A percentile compares a stretch with the other conserved stretches of the same genome.
Evolutionary conservation across 345 rosid genomes (phyloP).

Genomic region (Euphorbia peplus): DNA sequence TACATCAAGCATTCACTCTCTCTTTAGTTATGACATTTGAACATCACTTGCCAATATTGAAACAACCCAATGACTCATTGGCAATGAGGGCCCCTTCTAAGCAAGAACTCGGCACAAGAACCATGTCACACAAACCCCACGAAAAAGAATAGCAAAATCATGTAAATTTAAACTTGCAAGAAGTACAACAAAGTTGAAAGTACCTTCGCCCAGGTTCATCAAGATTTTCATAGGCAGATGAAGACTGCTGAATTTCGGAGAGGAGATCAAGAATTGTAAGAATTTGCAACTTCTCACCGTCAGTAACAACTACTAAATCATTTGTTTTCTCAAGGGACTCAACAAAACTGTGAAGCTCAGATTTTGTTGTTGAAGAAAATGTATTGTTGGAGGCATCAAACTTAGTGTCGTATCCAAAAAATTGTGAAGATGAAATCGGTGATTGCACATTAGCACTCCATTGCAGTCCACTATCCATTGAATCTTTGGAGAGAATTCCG

Average conservation of each 20-base stretch:
- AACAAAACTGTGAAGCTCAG: constrained; percentile 46
- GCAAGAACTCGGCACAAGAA: constrained; percentile 4
- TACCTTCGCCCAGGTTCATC: constrained; percentile 91
- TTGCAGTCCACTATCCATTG: constrained; percentile 46
- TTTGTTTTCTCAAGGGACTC: constrained; percentile 53
- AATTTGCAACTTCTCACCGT: constrained; percentile 56
- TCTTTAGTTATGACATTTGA: background rate
- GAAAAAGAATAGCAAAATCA: background rate
- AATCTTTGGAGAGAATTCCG: constrained; percentile 48
- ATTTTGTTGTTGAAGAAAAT: constrained; percentile 39
- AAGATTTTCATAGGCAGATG: constrained; percentile 72
- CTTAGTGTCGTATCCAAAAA: constrained; percentile 35
- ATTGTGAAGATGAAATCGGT: constrained; percentile 41
- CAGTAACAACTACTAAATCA: constrained; percentile 39
- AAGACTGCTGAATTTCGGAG: constrained; percentile 57
- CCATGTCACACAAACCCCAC: background rate
- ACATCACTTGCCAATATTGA: background rate
- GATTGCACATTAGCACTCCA: constrained; percentile 57
- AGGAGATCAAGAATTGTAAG: constrained; percentile 73
- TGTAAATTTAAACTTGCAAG: background rate
- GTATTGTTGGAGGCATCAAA: constrained; percentile 34
- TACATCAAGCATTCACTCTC: background rate
- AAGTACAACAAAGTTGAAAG: constrained; percentile 10
- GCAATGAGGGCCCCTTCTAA: background rate
- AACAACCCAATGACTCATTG: constrained; percentile 11